These are phyloP conservation scores for Aspergillus persii DNA, from an alignment of 2,329 filamentous ascomycete genomes.

Conservation along the genomic window DNA sequence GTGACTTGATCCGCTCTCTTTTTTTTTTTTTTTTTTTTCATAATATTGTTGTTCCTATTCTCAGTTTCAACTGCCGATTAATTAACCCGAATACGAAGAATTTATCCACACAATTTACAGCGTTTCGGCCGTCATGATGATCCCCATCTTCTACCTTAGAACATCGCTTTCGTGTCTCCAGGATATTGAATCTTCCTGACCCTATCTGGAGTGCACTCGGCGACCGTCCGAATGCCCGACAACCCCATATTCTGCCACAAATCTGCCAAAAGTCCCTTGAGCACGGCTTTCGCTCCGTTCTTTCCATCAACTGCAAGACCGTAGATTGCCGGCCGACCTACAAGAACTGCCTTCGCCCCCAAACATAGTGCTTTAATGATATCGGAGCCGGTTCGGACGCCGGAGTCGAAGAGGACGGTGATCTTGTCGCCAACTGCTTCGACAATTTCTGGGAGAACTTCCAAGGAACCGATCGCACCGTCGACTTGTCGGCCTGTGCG, in stretches of 20 bases:
- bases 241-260: conserved; percentile 58
- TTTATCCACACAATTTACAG: too few relatives aligned
- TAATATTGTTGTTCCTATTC: neutral
- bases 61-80: too few relatives aligned
- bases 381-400: conserved; percentile 50
- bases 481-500: conserved; percentile 47
- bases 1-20: too few relatives aligned
- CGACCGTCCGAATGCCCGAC: conserved; percentile 46
- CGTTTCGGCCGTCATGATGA: neutral
- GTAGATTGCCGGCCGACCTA: conserved; percentile 59
- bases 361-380: conserved; percentile 52
- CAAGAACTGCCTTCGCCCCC: conserved; percentile 58
- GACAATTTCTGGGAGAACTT: conserved; percentile 59
- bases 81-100: too few relatives aligned
- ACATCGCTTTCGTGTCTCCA: conserved; percentile 35
- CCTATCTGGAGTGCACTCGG: conserved; percentile 33
- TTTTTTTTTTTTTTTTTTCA: too few relatives aligned
- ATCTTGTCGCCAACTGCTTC: conserved; percentile 54
- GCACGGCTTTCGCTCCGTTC: conserved; percentile 53
- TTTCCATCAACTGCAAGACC: conserved; percentile 56
- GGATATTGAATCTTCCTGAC: conserved; percentile 36
- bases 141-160: conserved; percentile 19
- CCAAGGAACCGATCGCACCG: conserved; percentile 50
- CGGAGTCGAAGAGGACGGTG: conserved; percentile 53
- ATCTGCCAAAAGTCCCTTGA: conserved; percentile 53